A percentile compares a stretch with the other conserved stretches of the same genome.
Evolutionary conservation across 1,284 basidiomycete species (phyloP).

Genomic region (Athelia psychrophila): DNA sequence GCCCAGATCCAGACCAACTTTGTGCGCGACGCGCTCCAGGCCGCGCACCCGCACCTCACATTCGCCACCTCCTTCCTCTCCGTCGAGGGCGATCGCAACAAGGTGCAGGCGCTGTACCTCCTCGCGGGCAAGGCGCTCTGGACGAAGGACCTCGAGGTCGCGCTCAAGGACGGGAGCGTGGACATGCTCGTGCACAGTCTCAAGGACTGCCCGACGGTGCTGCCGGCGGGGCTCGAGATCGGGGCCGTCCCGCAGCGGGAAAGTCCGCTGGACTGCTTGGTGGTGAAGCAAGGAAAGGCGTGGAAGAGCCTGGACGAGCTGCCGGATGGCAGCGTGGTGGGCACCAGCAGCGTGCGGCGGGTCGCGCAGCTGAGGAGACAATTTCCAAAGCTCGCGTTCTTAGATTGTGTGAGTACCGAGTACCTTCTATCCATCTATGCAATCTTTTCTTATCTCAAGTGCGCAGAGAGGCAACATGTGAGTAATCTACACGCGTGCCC

Average conservation of each 20-base stretch:
- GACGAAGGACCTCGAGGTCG: constrained; percentile 94
- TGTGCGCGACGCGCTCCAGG: constrained; percentile 58
- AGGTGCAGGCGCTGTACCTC: constrained; percentile 76
- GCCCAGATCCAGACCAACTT: constrained; percentile 86
- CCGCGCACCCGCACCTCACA: constrained; percentile 39
- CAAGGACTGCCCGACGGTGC: constrained; percentile 91
- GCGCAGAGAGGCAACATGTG: constrained; percentile 78
- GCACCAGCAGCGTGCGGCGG: constrained; percentile 91
- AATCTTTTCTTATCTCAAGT: constrained; percentile 6
- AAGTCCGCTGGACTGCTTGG: constrained; percentile 87
- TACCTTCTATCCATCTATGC: constrained; percentile 8
- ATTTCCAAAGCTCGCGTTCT: constrained; percentile 81
- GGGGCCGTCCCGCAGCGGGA: constrained; percentile 87
- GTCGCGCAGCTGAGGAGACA: constrained; percentile 87
- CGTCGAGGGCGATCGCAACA: constrained; percentile 91
- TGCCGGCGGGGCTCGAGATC: constrained; percentile 85
- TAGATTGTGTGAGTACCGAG: constrained; percentile 77
- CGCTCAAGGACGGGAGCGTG: constrained; percentile 68
- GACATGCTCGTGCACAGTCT: constrained; percentile 94
- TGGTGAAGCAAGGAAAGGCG: constrained; percentile 76
- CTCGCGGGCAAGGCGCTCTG: constrained; percentile 89
- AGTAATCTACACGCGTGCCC: constrained; percentile 23
- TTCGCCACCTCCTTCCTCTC: constrained; percentile 86
- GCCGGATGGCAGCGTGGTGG: constrained; percentile 87
- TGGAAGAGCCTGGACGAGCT: constrained; percentile 84